A percentile compares a stretch with the other conserved stretches of the same genome.
These are phyloP conservation scores for Lactarius quietus DNA, from an alignment of 768 basidiomycete species.

Conservation along the genomic window DNA sequence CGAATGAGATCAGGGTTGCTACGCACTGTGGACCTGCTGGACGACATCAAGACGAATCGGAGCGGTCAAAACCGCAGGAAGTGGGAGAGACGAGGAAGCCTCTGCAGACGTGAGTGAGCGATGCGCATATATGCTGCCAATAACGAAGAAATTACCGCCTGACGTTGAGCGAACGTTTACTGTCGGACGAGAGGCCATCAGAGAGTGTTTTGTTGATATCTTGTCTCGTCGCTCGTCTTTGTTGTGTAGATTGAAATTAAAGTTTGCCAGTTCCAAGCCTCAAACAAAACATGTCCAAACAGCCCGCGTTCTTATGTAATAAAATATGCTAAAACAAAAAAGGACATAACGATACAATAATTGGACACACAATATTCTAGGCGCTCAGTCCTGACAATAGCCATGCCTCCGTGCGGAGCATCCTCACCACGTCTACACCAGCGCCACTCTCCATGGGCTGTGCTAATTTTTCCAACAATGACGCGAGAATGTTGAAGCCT, in stretches of 20 bases:
- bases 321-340: not conserved
- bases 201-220: constrained; percentile 9
- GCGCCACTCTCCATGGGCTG: not conserved
- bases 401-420: constrained; percentile 22
- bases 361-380: not conserved
- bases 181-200: constrained; percentile 92
- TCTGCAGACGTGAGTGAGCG: constrained; percentile 41
- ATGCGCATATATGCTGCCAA: not conserved
- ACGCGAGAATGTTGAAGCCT: constrained; percentile 12
- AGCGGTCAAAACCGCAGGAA: constrained; percentile 95
- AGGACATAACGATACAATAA: not conserved
- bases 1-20: constrained; percentile 3
- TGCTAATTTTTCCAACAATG: constrained; percentile 7
- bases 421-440: constrained; percentile 13
- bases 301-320: not conserved
- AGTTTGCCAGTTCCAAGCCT: constrained; percentile 28
- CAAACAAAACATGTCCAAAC: constrained; percentile 16
- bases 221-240: not conserved
- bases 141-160: constrained; percentile 51
- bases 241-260: constrained; percentile 16
- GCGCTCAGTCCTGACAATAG: constrained; percentile 14
- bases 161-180: constrained; percentile 75
- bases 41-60: constrained; percentile 99
- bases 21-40: constrained; percentile 97
- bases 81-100: constrained; percentile 83